phyloP scores from a whole-genome alignment of 768 basidiomycete genomes.

The Tylopilus sp. region DNA sequence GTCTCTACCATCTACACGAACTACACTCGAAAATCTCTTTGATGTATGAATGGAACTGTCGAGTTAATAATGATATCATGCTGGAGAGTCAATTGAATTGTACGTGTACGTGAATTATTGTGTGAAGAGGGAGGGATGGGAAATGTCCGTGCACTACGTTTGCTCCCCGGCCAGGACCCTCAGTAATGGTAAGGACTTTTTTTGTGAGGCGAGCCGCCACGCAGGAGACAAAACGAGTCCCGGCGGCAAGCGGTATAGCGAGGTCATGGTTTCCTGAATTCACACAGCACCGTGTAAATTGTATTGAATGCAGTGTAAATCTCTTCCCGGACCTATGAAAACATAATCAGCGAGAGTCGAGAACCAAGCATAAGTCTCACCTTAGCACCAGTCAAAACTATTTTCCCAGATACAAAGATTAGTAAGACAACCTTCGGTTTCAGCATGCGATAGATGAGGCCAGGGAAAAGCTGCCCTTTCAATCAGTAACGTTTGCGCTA shows the following conservation, averaged over 20 bases:
- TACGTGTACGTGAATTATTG: conserved; percentile 27
- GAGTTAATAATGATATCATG: conserved; percentile 28
- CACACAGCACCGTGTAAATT: conserved; percentile 96
- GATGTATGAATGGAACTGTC: conserved; percentile 15
- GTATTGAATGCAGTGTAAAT: conserved; percentile 99
- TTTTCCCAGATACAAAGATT: conserved; percentile 99
- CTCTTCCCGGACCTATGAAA: conserved; percentile 89
- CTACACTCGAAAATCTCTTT: neutral
- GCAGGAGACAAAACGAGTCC: neutral
- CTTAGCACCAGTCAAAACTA: conserved; percentile 98
- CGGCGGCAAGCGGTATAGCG: neutral
- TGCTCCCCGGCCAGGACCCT: conserved; percentile 31
- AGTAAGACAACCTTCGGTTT: conserved; percentile 98
- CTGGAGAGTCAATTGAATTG: conserved; percentile 20
- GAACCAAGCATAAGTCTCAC: conserved; percentile 52
- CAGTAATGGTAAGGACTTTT: conserved; percentile 24
- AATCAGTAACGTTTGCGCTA: neutral
- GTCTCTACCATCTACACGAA: conserved; percentile 2
- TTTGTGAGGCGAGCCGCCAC: conserved; percentile 1
- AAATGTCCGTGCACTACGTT: conserved; percentile 39
- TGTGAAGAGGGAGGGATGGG: conserved; percentile 26
- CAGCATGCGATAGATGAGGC: conserved; percentile 99
- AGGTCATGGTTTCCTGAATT: conserved; percentile 79
- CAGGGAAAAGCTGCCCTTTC: conserved; percentile 81
- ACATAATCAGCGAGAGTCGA: no score